phyloP scores from a whole-genome alignment of 345 rosid species.

The Syzygium aqueum region DNA sequence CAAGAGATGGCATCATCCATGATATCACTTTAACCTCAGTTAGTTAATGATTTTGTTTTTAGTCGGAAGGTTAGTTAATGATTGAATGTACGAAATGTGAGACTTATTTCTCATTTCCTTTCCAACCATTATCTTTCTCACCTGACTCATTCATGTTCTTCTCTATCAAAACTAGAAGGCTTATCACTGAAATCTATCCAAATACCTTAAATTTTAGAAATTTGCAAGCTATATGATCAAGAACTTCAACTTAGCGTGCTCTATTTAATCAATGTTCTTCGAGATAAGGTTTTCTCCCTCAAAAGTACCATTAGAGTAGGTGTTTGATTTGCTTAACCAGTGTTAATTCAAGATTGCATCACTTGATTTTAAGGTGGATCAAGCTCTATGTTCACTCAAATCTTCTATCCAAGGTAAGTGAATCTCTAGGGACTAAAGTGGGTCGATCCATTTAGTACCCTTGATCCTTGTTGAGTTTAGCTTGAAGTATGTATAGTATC shows the following conservation, averaged over 20 bases:
- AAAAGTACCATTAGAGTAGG: neutral
- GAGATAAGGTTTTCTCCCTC: neutral
- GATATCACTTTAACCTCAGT: neutral
- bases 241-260: neutral
- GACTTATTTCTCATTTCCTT: neutral
- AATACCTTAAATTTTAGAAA: neutral
- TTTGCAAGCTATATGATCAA: neutral
- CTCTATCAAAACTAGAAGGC: neutral
- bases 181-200: neutral
- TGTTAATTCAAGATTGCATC: neutral
- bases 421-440: neutral
- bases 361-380: neutral
- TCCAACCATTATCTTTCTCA: neutral
- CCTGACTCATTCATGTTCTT: neutral
- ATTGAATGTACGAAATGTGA: neutral
- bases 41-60: neutral
- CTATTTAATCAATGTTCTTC: neutral
- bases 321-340: neutral
- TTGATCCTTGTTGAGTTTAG: too few relatives aligned
- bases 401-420: neutral
- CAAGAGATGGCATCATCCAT: neutral
- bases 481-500: too few relatives aligned
- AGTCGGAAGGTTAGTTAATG: neutral
- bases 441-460: neutral
- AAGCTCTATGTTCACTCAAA: neutral